These are phyloP conservation scores for Nicotiana rustica DNA, from an alignment of 305 asterid species.

Conservation along the genomic window DNA sequence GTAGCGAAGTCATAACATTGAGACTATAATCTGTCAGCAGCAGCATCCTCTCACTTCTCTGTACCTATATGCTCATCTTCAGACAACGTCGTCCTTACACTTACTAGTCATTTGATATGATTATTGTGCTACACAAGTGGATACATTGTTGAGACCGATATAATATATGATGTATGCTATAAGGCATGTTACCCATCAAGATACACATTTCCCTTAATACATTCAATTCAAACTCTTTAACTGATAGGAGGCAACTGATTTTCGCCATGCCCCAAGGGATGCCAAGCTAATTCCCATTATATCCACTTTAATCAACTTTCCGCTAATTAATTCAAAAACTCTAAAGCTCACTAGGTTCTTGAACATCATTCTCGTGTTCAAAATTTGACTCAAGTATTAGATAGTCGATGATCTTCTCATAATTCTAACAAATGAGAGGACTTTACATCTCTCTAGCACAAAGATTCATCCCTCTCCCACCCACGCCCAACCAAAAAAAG, in stretches of 20 bases:
- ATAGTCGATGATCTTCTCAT: not conserved
- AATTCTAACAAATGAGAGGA: slow-evolving; percentile 23
- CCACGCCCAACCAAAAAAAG: not conserved
- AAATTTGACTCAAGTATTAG: not conserved
- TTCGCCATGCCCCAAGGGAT: not conserved
- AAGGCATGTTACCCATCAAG: slow-evolving; percentile 5
- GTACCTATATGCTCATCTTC: not conserved
- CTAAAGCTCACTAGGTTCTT: not conserved
- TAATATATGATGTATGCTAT: not conserved
- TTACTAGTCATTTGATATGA: not conserved
- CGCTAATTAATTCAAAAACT: not conserved
- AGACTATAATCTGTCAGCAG: not conserved
- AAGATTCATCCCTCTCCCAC: not conserved
- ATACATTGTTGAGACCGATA: not conserved
- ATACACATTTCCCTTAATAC: not conserved
- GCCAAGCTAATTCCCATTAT: slow-evolving; percentile 31
- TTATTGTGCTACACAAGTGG: not conserved
- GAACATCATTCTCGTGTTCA: slow-evolving; percentile 8
- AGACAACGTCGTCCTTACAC: not conserved
- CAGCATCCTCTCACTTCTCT: not conserved
- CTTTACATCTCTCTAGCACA: not conserved
- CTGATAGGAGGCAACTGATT: not conserved
- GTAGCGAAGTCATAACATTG: not conserved
- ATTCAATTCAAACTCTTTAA: not conserved
- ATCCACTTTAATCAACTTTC: slow-evolving; percentile 23